These are phyloP conservation scores for Ramichloridium luteum DNA, from an alignment of 2,329 filamentous ascomycete genomes.

Conservation along the genomic window DNA sequence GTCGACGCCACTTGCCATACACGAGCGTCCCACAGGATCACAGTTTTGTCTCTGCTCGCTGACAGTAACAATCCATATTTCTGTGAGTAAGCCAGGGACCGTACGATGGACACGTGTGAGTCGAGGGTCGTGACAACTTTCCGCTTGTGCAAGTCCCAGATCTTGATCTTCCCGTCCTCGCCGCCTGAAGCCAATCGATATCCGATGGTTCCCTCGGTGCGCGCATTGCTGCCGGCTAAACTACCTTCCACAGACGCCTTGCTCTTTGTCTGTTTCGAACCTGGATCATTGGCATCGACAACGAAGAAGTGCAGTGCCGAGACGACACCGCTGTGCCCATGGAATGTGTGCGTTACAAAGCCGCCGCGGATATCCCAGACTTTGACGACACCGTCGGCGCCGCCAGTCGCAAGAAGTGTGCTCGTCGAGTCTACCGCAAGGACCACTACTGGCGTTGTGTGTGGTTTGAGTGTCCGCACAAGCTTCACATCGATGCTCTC, in stretches of 20 bases:
- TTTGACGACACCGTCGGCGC: constrained; percentile 86
- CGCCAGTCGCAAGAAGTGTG: constrained; percentile 82
- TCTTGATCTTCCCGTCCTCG: constrained; percentile 81
- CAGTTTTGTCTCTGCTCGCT: constrained; percentile 81
- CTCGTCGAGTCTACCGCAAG: constrained; percentile 75
- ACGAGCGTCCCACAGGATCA: constrained; percentile 78
- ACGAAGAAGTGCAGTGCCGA: constrained; percentile 90
- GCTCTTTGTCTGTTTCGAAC: constrained; percentile 32
- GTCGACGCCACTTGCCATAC: constrained; percentile 76
- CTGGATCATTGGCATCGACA: constrained; percentile 14
- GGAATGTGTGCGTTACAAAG: constrained; percentile 88
- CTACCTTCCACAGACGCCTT: too few relatives aligned
- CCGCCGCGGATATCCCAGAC: constrained; percentile 90
- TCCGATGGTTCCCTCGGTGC: constrained; percentile 40
- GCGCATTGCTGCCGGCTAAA: constrained; percentile 8
- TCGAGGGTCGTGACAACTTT: constrained; percentile 67
- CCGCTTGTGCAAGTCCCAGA: constrained; percentile 85
- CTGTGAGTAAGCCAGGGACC: constrained; percentile 68
- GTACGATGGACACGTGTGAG: constrained; percentile 91
- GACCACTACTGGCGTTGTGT: constrained; percentile 78
- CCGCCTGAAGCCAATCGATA: constrained; percentile 82
- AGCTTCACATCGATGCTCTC: constrained; percentile 53
- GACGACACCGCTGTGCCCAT: constrained; percentile 80
- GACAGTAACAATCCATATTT: constrained; percentile 67
- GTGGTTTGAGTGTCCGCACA: constrained; percentile 73